Evolutionary conservation across 2,329 filamentous ascomycete species (phyloP), one percentile per base, ranked within the genome.

Genomic region (Colletotrichum truncatum): DNA sequence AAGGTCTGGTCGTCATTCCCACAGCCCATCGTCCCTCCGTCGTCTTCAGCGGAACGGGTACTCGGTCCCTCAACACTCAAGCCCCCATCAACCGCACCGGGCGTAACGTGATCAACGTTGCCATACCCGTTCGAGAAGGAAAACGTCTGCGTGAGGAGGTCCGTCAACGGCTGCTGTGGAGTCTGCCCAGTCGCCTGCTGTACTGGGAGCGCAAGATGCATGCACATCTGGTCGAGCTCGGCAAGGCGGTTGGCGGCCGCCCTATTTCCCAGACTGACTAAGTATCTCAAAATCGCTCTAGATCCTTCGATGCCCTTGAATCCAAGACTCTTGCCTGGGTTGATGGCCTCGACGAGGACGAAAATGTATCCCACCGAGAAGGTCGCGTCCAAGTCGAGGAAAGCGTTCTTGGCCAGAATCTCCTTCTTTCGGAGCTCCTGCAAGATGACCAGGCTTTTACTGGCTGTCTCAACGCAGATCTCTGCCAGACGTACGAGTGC

Each of bases 171-270:
- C 30, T 38, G 28, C 4, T 48, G 49, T 1, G 32, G 41, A 10
- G 53, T 46, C 16, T 30, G 45, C 1, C 14, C 23, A 9, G 14
- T 14, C 1, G 18, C 32, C 3, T 30, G 46, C 9, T 43, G 18
- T 9, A 53, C n/a, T 7, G 58, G 38, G 8, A 62, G 14, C 2
- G 46, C 58, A 6, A 66, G 39, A 21, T 66, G 59, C 18, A 46
- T 21, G 23, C 59, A 66, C 64, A 66, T 66, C 39, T 66, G 64
- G 14, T 66, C 59, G 23, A 66, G 38, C 16, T 66, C 64, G 1
- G 64, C 48, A 0, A 63, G 48, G 11, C 64, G 52, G 1, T 54
- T 64, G 3, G 46, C 64, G 4, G 64, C 64, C 9, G 64, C 52
- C 2, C 64, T 52, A 25, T 66, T 66, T 8, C 64, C 64, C 6